Conservation (phyloP, 139 green algal species). For the Micromonas commoda region DNA sequence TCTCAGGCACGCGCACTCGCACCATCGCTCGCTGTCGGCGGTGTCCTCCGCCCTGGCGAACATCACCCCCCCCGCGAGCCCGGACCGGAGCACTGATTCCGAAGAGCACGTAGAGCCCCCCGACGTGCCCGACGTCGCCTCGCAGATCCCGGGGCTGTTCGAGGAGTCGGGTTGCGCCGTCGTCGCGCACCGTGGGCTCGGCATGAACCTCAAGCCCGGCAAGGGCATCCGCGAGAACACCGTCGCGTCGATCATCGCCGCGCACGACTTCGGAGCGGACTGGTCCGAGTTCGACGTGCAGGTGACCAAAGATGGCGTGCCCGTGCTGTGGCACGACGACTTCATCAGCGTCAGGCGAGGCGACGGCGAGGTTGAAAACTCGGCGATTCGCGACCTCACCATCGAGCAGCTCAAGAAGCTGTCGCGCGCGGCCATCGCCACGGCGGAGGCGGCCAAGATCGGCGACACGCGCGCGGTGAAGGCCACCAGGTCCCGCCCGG, state of each 20-base stretch:
- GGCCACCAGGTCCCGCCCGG: neutral
- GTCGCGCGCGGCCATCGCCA: neutral
- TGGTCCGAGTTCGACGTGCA: constrained; percentile 81
- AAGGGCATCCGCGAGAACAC: constrained; percentile 71
- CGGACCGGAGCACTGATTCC: too few species aligned
- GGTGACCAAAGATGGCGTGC: constrained; percentile 49
- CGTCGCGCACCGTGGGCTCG: constrained; percentile 29
- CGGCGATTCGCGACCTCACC: constrained; percentile 53
- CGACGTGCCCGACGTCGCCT: too few species aligned
- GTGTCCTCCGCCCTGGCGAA: too few species aligned
- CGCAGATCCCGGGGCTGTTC: neutral
- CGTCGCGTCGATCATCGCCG: constrained; percentile 57
- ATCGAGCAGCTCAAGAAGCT: constrained; percentile 50
- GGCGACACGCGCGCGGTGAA: neutral
- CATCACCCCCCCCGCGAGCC: too few species aligned
- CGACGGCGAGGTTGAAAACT: neutral
- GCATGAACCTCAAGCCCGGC: constrained; percentile 10
- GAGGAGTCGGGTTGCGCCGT: constrained; percentile 20
- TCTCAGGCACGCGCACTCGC: too few species aligned
- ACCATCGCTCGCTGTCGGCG: too few species aligned
- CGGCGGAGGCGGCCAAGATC: neutral
- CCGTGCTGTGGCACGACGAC: constrained; percentile 80
- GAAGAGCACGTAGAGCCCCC: too few species aligned
- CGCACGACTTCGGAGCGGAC: constrained; percentile 52
- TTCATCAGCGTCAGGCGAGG: constrained; percentile 34